These are phyloP conservation scores for Fremontodendron californicum DNA, from an alignment of 345 rosid genomes.

Conservation along the genomic window DNA sequence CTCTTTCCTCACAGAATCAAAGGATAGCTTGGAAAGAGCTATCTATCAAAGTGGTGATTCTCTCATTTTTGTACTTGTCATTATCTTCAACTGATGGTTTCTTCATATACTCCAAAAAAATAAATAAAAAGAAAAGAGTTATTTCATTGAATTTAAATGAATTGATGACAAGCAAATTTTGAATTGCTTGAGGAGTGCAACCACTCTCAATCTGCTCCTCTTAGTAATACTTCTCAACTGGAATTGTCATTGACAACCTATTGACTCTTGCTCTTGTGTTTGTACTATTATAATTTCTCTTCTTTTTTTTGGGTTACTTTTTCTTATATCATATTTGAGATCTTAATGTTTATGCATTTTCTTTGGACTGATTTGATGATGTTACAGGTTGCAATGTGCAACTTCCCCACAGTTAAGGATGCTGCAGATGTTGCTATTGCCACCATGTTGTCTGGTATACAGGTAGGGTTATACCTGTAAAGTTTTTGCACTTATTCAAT, in stretches of 20 bases:
- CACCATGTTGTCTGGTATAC: constrained; percentile 79
- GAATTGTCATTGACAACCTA: neutral
- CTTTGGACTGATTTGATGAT: neutral
- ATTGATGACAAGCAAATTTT: neutral
- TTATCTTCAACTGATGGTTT: neutral
- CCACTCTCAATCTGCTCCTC: neutral
- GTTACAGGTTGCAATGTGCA: constrained; percentile 89
- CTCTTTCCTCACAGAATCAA: neutral
- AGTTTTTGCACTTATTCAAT: constrained; percentile 14
- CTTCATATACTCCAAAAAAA: neutral
- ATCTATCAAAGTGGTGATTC: neutral
- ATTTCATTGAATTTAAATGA: neutral
- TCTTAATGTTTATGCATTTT: neutral
- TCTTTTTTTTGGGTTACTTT: neutral
- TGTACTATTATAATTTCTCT: neutral
- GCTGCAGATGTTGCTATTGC: constrained; percentile 98
- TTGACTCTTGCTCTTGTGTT: neutral
- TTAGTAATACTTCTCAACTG: neutral
- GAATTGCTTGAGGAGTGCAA: neutral
- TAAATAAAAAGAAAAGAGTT: neutral
- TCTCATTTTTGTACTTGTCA: neutral
- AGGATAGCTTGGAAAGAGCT: neutral
- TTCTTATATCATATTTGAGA: neutral
- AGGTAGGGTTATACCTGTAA: constrained; percentile 41
- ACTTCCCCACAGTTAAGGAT: constrained; percentile 85